A percentile compares a stretch with the other conserved stretches of the same genome.
phyloP scores from a whole-genome alignment of 768 basidiomycete species.

The Phylloporus sp. region DNA sequence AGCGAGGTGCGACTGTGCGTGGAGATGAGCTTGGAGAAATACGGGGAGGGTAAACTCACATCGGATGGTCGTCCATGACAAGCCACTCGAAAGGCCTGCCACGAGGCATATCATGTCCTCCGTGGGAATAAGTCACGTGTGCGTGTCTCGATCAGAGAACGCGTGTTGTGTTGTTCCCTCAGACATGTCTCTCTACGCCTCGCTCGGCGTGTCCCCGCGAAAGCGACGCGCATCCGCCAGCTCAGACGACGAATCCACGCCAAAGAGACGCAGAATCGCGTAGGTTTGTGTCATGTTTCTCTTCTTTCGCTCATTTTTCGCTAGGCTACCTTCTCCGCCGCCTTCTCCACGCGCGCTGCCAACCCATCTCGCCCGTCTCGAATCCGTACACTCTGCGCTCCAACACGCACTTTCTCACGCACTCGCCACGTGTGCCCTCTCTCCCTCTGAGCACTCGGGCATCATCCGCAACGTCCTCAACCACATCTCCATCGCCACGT shows the following conservation, averaged over 20 bases:
- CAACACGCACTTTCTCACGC: slow-evolving; percentile 84
- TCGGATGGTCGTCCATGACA: slow-evolving; percentile 18
- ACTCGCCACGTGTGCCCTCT: slow-evolving; percentile 74
- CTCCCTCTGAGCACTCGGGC: slow-evolving; percentile 72
- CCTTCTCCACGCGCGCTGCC: slow-evolving; percentile 44
- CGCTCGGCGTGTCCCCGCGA: slow-evolving; percentile 59
- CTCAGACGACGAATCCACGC: slow-evolving; percentile 50
- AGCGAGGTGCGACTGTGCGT: slow-evolving; percentile 2
- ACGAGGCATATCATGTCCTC: too few species aligned
- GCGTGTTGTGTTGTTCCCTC: not conserved
- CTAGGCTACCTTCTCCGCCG: slow-evolving; percentile 61
- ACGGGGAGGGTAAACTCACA: slow-evolving; percentile 3
- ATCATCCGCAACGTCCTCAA: slow-evolving; percentile 75
- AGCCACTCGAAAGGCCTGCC: too few species aligned
- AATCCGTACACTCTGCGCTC: slow-evolving; percentile 59
- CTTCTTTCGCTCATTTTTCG: too few species aligned
- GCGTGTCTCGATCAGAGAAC: slow-evolving; percentile 25
- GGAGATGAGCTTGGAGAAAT: not conserved
- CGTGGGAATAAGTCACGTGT: slow-evolving; percentile 33
- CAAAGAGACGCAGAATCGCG: slow-evolving; percentile 63
- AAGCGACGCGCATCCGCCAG: slow-evolving; percentile 59
- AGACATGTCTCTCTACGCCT: slow-evolving; percentile 14
- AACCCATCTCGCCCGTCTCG: slow-evolving; percentile 54
- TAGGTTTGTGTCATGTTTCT: slow-evolving; percentile 29
- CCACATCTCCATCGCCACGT: slow-evolving; percentile 64